Base-by-base conservation (phyloP, 176 grass and related monocot genomes). In the Coix lacrymajobi region DNA sequence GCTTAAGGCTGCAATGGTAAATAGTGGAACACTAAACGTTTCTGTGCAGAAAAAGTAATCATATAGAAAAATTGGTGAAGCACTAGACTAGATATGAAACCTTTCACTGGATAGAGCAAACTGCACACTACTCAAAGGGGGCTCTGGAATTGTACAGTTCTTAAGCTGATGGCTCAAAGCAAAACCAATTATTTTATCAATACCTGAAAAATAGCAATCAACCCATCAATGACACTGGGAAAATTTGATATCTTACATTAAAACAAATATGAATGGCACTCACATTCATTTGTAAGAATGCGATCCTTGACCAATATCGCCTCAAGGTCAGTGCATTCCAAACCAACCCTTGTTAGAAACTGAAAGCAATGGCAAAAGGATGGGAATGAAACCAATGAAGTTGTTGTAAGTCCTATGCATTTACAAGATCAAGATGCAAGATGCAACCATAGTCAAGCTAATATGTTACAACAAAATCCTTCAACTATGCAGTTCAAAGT, bases 161-260 rank as follows among this genome's bases (percentile, higher is more conserved):
- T 88, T 92, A 73, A 94, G 92, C 73, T 96, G 77, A 91, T 96
- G 87, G 45, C 93, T 87, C 62, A 96, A 88, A 88, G 91, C 93
- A 81, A 92, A 99, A 81, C 96, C 96, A 82, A 93, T 79, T 76
- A 99, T 91, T 85, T 91, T 99, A 92, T 99, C 93, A 69, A 99
- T 90, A 66, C 89, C 93, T 99, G 75, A 73, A 86, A 69, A 81
- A 78, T 30, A 63, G 76, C 14, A 61, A n/a, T n/a, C 3, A 24
- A 76, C 22, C 4, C 54, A 85, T 66, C 78, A 86, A 86, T 67
- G 46, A 24, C 61, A 65, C 34, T 77, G 79, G 24, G 43, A 22
- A 51, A 75, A 28, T 82, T 12, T 66, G 46, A 43, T 67, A 73
- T 20, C 60, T 31, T 73, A 45, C 38, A 88, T 32, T 14, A 84